Conservation (phyloP, 2,329 filamentous ascomycete species). For the Ceratocystis variospora region DNA sequence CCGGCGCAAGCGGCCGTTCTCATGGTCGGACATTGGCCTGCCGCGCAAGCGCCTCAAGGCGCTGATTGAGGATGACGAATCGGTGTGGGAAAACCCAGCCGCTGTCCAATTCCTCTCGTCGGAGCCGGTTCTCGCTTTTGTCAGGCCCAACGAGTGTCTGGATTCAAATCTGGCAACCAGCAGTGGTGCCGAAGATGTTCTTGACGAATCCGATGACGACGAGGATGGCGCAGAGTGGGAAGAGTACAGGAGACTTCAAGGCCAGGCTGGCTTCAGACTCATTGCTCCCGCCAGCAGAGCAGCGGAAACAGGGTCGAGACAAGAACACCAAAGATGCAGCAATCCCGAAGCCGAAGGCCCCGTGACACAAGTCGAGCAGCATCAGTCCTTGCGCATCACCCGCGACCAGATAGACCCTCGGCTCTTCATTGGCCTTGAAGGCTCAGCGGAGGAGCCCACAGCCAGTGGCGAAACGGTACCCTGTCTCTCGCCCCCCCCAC, state of each 20-base stretch:
- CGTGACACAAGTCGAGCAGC: background rate
- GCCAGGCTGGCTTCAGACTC: background rate
- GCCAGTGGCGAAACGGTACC: background rate
- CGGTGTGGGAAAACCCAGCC: constrained; percentile 16
- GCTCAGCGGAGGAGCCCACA: background rate
- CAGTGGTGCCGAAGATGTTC: background rate
- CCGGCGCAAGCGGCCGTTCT: constrained; percentile 14
- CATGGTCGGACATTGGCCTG: constrained; percentile 16
- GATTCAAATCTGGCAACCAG: background rate
- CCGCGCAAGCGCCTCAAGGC: constrained; percentile 14
- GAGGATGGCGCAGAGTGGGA: background rate
- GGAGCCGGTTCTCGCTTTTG: constrained; percentile 15
- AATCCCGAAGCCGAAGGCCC: background rate
- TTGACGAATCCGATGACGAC: background rate
- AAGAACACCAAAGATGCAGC: background rate
- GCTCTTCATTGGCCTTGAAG: constrained; percentile 8
- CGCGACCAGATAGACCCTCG: constrained; percentile 16
- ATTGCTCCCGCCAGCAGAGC: background rate
- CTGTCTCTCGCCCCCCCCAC: background rate
- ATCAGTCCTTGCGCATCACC: background rate
- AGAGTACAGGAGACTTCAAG: background rate
- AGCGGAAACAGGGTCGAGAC: too few species aligned
- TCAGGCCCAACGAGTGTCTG: constrained; percentile 16
- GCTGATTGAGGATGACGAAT: constrained; percentile 18
- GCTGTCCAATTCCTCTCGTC: constrained; percentile 15